Conservation (phyloP, 1,139 yeast genomes). For the Scheffersomyces lignicola region DNA sequence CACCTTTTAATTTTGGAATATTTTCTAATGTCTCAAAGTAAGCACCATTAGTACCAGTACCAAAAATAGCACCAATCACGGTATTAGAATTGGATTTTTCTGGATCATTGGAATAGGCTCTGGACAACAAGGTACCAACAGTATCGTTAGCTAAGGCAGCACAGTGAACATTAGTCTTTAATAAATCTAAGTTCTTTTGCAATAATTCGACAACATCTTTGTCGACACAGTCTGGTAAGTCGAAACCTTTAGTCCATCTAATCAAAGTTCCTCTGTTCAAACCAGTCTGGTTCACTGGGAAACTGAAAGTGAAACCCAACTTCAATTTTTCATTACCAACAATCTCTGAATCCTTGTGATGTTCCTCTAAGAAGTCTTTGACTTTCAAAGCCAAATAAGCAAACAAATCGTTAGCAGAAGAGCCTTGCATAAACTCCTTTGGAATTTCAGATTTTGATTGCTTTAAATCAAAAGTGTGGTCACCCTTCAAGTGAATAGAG, state of each 20-base stretch:
- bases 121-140: conserved; percentile 85
- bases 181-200: conserved; percentile 64
- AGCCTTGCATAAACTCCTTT: conserved; percentile 61
- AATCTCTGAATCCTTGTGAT: conserved; percentile 49
- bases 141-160: conserved; percentile 94
- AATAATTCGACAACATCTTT: conserved; percentile 73
- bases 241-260: conserved; percentile 95
- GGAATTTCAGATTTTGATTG: conserved; percentile 80
- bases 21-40: conserved; percentile 73
- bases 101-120: conserved; percentile 72
- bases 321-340: conserved; percentile 37
- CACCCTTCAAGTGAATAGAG: conserved; percentile 76
- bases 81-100: conserved; percentile 65
- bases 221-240: conserved; percentile 80
- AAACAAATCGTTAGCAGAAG: conserved; percentile 58
- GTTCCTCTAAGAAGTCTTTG: conserved; percentile 57
- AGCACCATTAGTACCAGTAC: conserved; percentile 97
- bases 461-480: conserved; percentile 69
- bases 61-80: conserved; percentile 84
- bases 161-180: conserved; percentile 65
- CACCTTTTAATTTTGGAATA: conserved; percentile 62
- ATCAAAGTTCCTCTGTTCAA: conserved; percentile 74
- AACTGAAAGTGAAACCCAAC: conserved; percentile 89
- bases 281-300: conserved; percentile 86
- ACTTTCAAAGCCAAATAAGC: conserved; percentile 72